A percentile compares a stretch with the other conserved stretches of the same genome.
Conservation (phyloP, 306 rosid species). For the Parietaria judaica region DNA sequence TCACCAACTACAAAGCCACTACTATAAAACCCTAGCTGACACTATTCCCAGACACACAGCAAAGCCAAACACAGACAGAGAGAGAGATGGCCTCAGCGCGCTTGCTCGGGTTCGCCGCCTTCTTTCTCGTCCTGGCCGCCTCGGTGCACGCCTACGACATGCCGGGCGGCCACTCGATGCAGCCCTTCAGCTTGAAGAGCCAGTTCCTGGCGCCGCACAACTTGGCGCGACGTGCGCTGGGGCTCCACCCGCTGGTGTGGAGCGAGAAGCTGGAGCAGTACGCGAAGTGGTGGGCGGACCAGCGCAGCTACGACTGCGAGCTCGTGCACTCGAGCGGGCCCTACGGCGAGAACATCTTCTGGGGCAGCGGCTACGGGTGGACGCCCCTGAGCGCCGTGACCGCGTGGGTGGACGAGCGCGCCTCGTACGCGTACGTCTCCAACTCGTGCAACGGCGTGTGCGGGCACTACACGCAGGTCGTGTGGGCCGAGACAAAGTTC, state of each 20-base stretch:
- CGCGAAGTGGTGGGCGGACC: constrained; percentile 65
- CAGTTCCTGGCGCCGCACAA: constrained; percentile 70
- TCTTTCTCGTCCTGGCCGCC: background rate
- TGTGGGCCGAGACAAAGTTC: constrained; percentile 46
- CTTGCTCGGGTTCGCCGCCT: too few species aligned
- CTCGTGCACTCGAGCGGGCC: constrained; percentile 72
- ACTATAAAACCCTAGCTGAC: too few species aligned
- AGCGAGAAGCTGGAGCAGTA: constrained; percentile 35
- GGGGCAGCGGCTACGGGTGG: constrained; percentile 89
- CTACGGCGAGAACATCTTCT: constrained; percentile 84
- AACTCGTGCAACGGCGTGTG: constrained; percentile 56
- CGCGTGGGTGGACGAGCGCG: constrained; percentile 63
- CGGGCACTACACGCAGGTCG: constrained; percentile 88
- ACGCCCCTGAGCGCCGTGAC: constrained; percentile 53
- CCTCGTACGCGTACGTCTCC: constrained; percentile 40
- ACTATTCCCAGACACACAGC: too few species aligned
- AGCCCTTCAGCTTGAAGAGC: constrained; percentile 11
- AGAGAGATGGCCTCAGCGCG: too few species aligned
- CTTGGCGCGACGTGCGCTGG: constrained; percentile 34
- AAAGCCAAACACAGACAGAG: too few species aligned
- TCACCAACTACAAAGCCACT: constrained; percentile 15
- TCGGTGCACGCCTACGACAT: constrained; percentile 11
- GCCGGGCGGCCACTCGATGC: background rate
- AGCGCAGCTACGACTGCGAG: constrained; percentile 57
- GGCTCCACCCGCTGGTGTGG: constrained; percentile 49